Conservation (phyloP, 2,329 filamentous ascomycete genomes). For the Sphaerostilbella broomeana region DNA sequence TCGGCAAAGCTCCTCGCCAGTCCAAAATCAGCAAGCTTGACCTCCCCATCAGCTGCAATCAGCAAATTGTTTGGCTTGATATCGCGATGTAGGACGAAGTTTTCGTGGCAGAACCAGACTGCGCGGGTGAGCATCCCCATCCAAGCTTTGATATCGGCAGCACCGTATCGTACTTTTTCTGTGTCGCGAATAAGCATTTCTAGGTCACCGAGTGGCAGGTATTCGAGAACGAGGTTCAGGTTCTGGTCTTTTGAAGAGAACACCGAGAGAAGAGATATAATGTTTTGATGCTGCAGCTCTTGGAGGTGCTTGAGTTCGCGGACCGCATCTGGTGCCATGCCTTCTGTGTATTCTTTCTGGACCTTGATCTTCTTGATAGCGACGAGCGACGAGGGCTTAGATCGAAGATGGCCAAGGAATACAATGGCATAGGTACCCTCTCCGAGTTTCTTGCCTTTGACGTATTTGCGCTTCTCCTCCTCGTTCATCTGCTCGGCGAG, state of each 20-base stretch:
- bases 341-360: conserved; percentile 79
- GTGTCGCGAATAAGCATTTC: conserved; percentile 90
- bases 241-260: conserved; percentile 97
- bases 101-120: conserved; percentile 95
- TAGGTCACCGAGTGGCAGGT: conserved; percentile 85
- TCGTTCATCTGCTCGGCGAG: conserved; percentile 78
- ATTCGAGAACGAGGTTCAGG: conserved; percentile 91
- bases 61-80: conserved; percentile 99
- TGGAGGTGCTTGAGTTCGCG: conserved; percentile 94
- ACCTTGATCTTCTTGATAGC: conserved; percentile 93
- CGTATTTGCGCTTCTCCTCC: conserved; percentile 78
- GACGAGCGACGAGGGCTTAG: conserved; percentile 66
- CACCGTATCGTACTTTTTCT: conserved; percentile 69
- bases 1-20: conserved; percentile 85
- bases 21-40: conserved; percentile 97
- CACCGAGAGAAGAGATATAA: conserved; percentile 85
- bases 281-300: conserved; percentile 90
- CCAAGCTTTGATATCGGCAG: conserved; percentile 94
- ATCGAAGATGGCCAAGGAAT: conserved; percentile 75
- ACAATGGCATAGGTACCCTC: conserved; percentile 97
- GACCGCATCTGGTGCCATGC: conserved; percentile 88
- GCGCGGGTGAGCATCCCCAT: conserved; percentile 94
- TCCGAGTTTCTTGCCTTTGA: conserved; percentile 90
- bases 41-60: conserved; percentile 84
- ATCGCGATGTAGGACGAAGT: conserved; percentile 89